Evolutionary conservation across 2,329 filamentous ascomycete species (phyloP), one percentile per base, ranked within the genome.

Genomic region (Colletotrichum viniferum): DNA sequence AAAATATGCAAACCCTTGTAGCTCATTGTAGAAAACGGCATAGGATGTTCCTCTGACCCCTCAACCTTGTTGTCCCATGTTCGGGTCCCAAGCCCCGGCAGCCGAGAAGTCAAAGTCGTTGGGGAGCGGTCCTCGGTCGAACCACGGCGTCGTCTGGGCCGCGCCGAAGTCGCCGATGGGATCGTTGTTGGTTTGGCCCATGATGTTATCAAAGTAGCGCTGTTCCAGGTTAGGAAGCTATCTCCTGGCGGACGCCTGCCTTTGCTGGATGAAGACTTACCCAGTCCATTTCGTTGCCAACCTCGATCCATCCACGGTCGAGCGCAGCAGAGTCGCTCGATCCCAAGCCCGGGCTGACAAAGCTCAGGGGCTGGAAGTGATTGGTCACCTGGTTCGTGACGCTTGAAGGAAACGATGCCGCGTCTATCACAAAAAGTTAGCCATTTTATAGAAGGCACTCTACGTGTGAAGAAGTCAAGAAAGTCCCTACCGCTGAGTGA

Each of bases 231-330:
- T 26, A 73, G 64, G 55, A 36, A 52, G 38, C 21, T 36, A n/a
- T 36, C 21, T 21, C 26, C 28, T 26, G 30, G 14, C 30, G 10
- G 9, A 26, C 21, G 16, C 12, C 21, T 36, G 30, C n/a, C 43
- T 21, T 1, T 43, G 21, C n/a, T n/a, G 13, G 34, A 14, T 21
- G 43, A 58, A 60, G 7, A 81, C 84, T 77, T 78, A 86, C 84
- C 84, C 84, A 86, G 73, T 86, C 84, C 80, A 86, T 82, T 69
- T 80, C 81, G 28, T 82, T 78, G 34, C 77, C 77, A 66, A 79
- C 78, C 14, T 79, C 77, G 74, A 85, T 82, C 84, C 84, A 86
- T 21, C 83, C 81, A n/a, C 81, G 75, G 68, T 85, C 84, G 70
- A 85, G 81, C 18, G 81, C 77, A 26, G 83, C 78, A 26, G 83